These are phyloP conservation scores for Ganoderma leucocontextum DNA, from an alignment of 1,284 basidiomycete species.

Conservation along the genomic window DNA sequence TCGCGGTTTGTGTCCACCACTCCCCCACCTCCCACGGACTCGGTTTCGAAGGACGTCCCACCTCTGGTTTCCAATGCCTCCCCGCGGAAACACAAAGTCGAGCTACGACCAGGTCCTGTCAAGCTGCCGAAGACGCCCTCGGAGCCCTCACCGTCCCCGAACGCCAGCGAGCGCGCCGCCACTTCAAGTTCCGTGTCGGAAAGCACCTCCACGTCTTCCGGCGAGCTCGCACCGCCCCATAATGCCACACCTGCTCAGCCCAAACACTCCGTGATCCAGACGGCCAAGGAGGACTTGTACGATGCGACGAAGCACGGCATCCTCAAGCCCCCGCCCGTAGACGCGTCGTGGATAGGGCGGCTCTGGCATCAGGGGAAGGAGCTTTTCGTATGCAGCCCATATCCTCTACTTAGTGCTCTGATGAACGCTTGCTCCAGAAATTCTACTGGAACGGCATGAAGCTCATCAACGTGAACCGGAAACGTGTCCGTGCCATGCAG, in stretches of 20 bases:
- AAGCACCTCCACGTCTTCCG: background rate
- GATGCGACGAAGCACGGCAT: slow-evolving; percentile 75
- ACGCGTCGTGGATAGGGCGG: slow-evolving; percentile 61
- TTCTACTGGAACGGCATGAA: slow-evolving; percentile 81
- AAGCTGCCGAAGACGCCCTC: slow-evolving; percentile 50
- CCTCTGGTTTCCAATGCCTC: slow-evolving; percentile 32
- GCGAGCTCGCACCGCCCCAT: background rate
- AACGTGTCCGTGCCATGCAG: slow-evolving; percentile 60
- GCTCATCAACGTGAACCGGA: slow-evolving; percentile 68
- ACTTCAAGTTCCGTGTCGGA: background rate
- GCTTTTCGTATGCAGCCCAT: slow-evolving; percentile 61
- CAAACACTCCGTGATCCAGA: slow-evolving; percentile 46
- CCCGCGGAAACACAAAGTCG: slow-evolving; percentile 60
- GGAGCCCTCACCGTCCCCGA: slow-evolving; percentile 16
- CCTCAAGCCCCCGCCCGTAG: slow-evolving; percentile 66
- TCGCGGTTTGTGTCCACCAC: slow-evolving; percentile 33
- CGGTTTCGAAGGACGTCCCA: slow-evolving; percentile 33
- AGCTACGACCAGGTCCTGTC: slow-evolving; percentile 70
- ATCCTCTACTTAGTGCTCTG: background rate
- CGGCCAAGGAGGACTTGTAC: slow-evolving; percentile 66
- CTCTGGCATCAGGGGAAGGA: slow-evolving; percentile 73
- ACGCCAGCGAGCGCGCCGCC: slow-evolving; percentile 10
- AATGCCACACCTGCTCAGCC: background rate
- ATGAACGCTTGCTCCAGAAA: slow-evolving; percentile 58
- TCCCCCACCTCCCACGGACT: slow-evolving; percentile 40